Base-by-base conservation (phyloP, 805 yeast genomes). In the Saccharomycopsis lassenensis region DNA sequence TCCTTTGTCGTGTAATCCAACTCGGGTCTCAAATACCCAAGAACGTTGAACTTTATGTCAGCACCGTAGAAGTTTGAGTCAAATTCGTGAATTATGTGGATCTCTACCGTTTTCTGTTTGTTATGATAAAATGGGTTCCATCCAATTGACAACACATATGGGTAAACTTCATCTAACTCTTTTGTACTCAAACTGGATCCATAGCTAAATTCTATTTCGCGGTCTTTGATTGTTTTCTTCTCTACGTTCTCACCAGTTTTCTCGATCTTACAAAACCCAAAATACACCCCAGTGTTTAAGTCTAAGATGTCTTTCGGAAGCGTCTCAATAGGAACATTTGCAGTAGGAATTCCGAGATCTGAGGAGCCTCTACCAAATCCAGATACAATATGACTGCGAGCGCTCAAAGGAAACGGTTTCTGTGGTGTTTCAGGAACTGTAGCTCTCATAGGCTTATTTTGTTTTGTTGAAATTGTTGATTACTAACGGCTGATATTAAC, bases 361-460 rank as follows among this genome's bases (percentile, higher is more conserved):
- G 91, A 57, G 0, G 96, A 84, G 0, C 99, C 99, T 37, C 99
- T 69, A 4, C 98, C 99, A 58, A 84, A 91, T 0, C 99, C 98
- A 21, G 87, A 66, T 14, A 77, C 65, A 19, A 82, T 67, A 20
- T 61, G 60, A 10, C 77, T 59, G 11, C 53, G 57, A 4, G 65
- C 58, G 3, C 65, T 55, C 0, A 67, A 62, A 0, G 87, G 87
- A 24, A 49, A 63, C 5, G 74, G 71, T 0, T 61, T 43, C 6
- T 37, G 33, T 2, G 74, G 74, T 0, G 57, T 48, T 3, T 59
- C 56, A 5, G 74, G 70, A 11, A 67, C n/a, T n/a, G n/a, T n/a
- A n/a, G n/a, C n/a, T n/a, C n/a, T n/a, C n/a, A n/a, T n/a, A n/a
- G n/a, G n/a, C n/a, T n/a, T n/a, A n/a, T n/a, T n/a, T n/a, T n/a